These are phyloP conservation scores for Diphasiastrum complanatum DNA, from an alignment of 83 land plant genomes.

Conservation along the genomic window DNA sequence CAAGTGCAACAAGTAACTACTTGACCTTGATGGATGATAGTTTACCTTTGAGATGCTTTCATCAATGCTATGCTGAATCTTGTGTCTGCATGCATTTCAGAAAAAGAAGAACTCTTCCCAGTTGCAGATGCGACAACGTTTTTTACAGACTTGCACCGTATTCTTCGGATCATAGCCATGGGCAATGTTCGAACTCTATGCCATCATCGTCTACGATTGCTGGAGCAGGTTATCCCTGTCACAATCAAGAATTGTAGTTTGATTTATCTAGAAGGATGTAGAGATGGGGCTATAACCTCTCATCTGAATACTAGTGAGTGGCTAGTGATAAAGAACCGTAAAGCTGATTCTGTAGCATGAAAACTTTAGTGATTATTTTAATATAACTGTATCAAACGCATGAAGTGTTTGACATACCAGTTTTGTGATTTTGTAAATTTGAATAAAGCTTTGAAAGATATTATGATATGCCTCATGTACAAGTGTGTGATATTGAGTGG, in stretches of 20 bases:
- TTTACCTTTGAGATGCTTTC: no score
- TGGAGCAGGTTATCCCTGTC: conserved; percentile 56
- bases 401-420: no score
- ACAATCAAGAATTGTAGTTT: conserved; percentile 80
- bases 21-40: no score
- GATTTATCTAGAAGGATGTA: background rate
- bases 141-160: conserved; percentile 85
- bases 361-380: background rate
- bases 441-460: no score
- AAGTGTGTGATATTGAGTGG: no score
- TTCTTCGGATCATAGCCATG: conserved; percentile 59
- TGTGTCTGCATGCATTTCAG: conserved; percentile 38
- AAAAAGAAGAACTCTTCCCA: conserved; percentile 62
- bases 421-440: no score
- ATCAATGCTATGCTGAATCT: background rate
- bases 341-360: background rate
- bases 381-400: no score
- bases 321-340: no score
- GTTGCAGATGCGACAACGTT: conserved; percentile 87
- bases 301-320: no score
- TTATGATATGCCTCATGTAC: no score
- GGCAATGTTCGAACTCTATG: conserved; percentile 90
- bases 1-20: no score
- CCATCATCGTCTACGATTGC: conserved; percentile 65
- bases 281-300: background rate